phyloP scores from a whole-genome alignment of 106 monocot genomes.

The Gastrodia elata region DNA sequence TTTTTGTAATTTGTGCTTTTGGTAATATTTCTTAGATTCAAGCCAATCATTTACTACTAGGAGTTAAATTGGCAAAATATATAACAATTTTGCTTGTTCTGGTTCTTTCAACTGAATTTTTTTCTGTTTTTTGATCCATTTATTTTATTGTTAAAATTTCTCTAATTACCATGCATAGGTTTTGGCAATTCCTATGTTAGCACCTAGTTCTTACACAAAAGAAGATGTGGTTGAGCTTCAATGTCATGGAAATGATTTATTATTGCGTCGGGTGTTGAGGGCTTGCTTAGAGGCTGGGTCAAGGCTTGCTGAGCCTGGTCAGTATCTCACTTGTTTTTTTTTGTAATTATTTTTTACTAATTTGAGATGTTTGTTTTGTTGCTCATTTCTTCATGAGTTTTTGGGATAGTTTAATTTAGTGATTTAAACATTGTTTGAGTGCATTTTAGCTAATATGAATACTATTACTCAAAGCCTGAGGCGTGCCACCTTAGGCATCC shows the following conservation, averaged over 20 bases:
- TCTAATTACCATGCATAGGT: conserved; percentile 50
- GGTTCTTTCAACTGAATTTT: neutral
- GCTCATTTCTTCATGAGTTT: neutral
- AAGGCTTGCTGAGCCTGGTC: conserved; percentile 90
- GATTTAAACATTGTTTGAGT: neutral
- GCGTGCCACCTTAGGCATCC: neutral
- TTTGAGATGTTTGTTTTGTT: neutral
- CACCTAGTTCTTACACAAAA: conserved; percentile 86
- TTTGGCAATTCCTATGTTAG: conserved; percentile 85
- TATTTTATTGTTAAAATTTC: no score
- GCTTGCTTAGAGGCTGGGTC: conserved; percentile 99
- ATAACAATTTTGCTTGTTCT: neutral
- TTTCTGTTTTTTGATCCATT: neutral
- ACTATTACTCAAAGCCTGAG: neutral
- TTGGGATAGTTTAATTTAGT: neutral
- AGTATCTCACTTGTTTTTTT: conserved; percentile 6
- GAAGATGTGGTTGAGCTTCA: conserved; percentile 99
- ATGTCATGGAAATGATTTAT: conserved; percentile 92
- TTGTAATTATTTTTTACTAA: neutral
- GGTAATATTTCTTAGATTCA: no score
- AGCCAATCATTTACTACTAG: no score
- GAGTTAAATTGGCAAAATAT: neutral
- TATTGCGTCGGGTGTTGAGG: conserved; percentile 73
- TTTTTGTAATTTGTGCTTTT: no score
- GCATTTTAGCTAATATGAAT: neutral